phyloP scores from a whole-genome alignment of 306 rosid genomes.

The Acacia melanoxylon region DNA sequence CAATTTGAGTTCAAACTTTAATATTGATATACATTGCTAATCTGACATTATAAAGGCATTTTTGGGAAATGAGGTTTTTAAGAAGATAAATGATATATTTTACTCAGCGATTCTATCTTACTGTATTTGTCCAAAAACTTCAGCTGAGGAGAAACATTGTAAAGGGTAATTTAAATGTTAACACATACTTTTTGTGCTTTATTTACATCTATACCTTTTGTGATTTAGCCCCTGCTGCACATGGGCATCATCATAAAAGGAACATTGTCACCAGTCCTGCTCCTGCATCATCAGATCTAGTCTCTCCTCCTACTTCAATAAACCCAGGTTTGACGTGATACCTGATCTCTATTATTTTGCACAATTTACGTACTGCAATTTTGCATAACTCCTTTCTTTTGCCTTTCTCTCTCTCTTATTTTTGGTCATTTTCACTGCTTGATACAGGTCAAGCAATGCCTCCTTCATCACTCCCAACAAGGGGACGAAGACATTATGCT shows the following conservation, averaged over 20 bases:
- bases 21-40: background rate
- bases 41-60: slow-evolving; percentile 13
- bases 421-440: slow-evolving; percentile 2
- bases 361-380: slow-evolving; percentile 1
- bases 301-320: slow-evolving; percentile 48
- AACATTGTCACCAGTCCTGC: slow-evolving; percentile 57
- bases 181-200: background rate
- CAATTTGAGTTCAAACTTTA: background rate
- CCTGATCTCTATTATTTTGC: slow-evolving; percentile 4
- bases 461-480: slow-evolving; percentile 45
- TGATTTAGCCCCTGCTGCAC: slow-evolving; percentile 59
- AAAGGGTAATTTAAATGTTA: slow-evolving; percentile 6
- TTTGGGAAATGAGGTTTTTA: slow-evolving; percentile 5
- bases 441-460: slow-evolving; percentile 58
- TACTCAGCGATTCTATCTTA: slow-evolving; percentile 3
- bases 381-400: background rate
- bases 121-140: slow-evolving; percentile 8
- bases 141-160: background rate
- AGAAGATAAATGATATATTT: background rate
- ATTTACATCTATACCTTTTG: slow-evolving; percentile 25
- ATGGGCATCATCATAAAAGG: slow-evolving; percentile 51
- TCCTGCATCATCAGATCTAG: slow-evolving; percentile 55
- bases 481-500: slow-evolving; percentile 43
- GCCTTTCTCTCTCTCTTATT: background rate
- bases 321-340: slow-evolving; percentile 53